Conservation (phyloP, 495 filamentous ascomycete species). For the Aspergillus cristatus region DNA sequence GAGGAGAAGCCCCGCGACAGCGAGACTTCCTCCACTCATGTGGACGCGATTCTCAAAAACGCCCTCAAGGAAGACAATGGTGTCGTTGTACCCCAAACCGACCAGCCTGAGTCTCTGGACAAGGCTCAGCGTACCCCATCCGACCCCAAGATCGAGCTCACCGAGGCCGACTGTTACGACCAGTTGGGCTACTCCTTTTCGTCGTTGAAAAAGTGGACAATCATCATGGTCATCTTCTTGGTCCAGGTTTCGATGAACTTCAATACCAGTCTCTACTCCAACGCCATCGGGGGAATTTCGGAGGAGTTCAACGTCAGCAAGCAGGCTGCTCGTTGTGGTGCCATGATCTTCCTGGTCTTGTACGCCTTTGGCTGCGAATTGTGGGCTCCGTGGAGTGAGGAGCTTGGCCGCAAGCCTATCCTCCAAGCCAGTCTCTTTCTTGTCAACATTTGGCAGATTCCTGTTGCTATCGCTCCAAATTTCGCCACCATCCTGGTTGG, state of each 20-base stretch:
- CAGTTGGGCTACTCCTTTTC: slow-evolving; percentile 47
- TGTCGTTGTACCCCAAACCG: no score
- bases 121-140: slow-evolving; percentile 20
- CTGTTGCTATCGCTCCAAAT: slow-evolving; percentile 44
- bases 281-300: slow-evolving; percentile 40
- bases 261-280: slow-evolving; percentile 49
- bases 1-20: slow-evolving; percentile 25
- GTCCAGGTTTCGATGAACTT: slow-evolving; percentile 53
- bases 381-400: slow-evolving; percentile 60
- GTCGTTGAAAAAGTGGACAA: slow-evolving; percentile 47
- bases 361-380: slow-evolving; percentile 60
- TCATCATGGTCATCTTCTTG: slow-evolving; percentile 50
- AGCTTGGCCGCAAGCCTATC: slow-evolving; percentile 48
- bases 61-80: no score
- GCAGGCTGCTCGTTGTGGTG: slow-evolving; percentile 45
- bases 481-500: slow-evolving; percentile 48
- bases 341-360: slow-evolving; percentile 50
- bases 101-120: slow-evolving; percentile 7
- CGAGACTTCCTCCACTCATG: slow-evolving; percentile 29
- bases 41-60: slow-evolving; percentile 16
- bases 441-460: slow-evolving; percentile 51
- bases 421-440: slow-evolving; percentile 46
- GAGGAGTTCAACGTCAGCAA: slow-evolving; percentile 38
- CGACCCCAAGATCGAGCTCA: slow-evolving; percentile 35
- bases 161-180: slow-evolving; percentile 49